phyloP scores from a whole-genome alignment of 306 rosid genomes.

The Medicago truncatula region MtrunA17r5.0-ANR NC_053044.1:47078501-47079000 shows the following conservation, averaged over 20 bases:
- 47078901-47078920: slow-evolving; percentile 34
- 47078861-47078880: slow-evolving; percentile 51
- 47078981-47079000: slow-evolving; percentile 55
- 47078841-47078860: slow-evolving; percentile 62
- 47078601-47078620: neutral
- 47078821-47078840: slow-evolving; percentile 62
- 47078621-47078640: too few species aligned
- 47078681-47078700: too few species aligned
- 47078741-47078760: neutral
- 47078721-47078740: too few species aligned
- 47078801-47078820: slow-evolving; percentile 58
- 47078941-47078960: slow-evolving; percentile 60
- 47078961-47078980: slow-evolving; percentile 47
- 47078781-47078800: slow-evolving; percentile 55
- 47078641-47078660: too few species aligned
- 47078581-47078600: slow-evolving; percentile 43
- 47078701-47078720: too few species aligned
- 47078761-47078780: slow-evolving; percentile 63
- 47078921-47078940: slow-evolving; percentile 45
- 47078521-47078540: slow-evolving; percentile 56
- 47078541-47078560: slow-evolving; percentile 57
- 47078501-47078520: slow-evolving; percentile 59
- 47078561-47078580: slow-evolving; percentile 57
- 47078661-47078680: too few species aligned
- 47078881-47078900: slow-evolving; percentile 24